These are phyloP conservation scores for Phytopythium cucurbitacearum DNA, from an alignment of 352 stramenopile species.

Conservation along the genomic window DNA sequence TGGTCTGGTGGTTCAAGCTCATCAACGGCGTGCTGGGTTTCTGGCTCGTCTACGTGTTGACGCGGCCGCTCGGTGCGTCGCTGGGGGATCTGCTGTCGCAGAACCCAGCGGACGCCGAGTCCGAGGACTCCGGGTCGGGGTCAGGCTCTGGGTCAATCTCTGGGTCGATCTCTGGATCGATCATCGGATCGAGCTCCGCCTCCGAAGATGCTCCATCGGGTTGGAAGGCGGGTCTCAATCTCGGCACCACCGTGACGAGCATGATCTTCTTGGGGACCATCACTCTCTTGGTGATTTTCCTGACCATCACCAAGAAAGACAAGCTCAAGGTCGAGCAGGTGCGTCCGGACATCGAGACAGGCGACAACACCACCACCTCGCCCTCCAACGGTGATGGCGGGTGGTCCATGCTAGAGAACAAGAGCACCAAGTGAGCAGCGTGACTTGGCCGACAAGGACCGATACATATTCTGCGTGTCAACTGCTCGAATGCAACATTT, in stretches of 20 bases:
- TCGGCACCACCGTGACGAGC: conserved; percentile 17
- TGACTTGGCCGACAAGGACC: too few relatives aligned
- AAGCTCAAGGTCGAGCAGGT: conserved; percentile 6
- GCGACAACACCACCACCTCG: too few relatives aligned
- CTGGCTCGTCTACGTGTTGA: conserved; percentile 21
- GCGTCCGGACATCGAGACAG: too few relatives aligned
- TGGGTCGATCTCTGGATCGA: not conserved
- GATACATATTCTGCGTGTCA: too few relatives aligned
- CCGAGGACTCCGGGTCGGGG: not conserved
- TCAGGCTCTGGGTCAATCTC: not conserved
- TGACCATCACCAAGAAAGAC: conserved; percentile 19
- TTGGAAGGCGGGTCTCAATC: conserved; percentile 20
- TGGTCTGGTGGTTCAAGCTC: conserved; percentile 14
- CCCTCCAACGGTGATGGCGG: too few relatives aligned
- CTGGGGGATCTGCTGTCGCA: conserved; percentile 23
- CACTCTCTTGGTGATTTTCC: conserved; percentile 10
- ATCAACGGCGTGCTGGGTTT: conserved; percentile 18
- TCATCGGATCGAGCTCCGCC: not conserved
- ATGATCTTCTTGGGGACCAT: conserved; percentile 20
- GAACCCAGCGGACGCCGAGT: conserved; percentile 14
- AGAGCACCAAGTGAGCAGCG: too few relatives aligned
- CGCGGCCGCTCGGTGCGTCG: conserved; percentile 17
- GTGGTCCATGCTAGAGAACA: too few relatives aligned
- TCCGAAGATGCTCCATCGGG: conserved; percentile 9
- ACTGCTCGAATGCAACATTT: too few relatives aligned